phyloP scores from a whole-genome alignment of 345 rosid genomes.

The Citrus inodora region DNA sequence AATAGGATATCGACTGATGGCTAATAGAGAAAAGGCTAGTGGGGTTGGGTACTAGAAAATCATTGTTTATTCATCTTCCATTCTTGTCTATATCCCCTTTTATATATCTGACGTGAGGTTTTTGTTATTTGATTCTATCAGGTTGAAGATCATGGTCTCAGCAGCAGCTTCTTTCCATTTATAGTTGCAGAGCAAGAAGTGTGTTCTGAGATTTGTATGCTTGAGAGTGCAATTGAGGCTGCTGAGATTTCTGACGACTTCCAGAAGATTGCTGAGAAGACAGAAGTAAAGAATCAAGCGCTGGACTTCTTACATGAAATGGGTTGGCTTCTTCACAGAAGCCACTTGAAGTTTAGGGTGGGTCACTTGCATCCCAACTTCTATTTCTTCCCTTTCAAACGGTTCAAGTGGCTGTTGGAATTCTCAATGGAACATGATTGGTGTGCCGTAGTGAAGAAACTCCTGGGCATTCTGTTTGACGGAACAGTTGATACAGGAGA shows the following conservation, averaged over 20 bases:
- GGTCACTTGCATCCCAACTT: conserved; percentile 32
- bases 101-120: conserved; percentile 6
- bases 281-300: conserved; percentile 49
- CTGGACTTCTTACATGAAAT: conserved; percentile 64
- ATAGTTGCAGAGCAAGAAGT: conserved; percentile 71
- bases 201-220: conserved; percentile 62
- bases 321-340: conserved; percentile 77
- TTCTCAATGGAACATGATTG: conserved; percentile 68
- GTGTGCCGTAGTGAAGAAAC: conserved; percentile 70
- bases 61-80: not conserved
- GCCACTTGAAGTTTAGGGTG: conserved; percentile 35
- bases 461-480: conserved; percentile 40
- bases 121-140: conserved; percentile 18
- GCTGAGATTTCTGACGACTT: conserved; percentile 23
- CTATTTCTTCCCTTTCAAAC: conserved; percentile 39
- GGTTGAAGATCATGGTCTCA: conserved; percentile 61
- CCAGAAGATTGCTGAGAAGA: conserved; percentile 18
- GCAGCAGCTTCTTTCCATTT: conserved; percentile 67
- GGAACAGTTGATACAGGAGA: conserved; percentile 45
- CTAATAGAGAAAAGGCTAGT: not conserved
- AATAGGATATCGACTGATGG: not conserved
- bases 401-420: conserved; percentile 64
- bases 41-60: conserved; percentile 1
- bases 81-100: not conserved
- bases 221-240: conserved; percentile 47